Base-by-base conservation (phyloP, 2,329 filamentous ascomycete genomes). In the Coniochaeta ligniaria region DNA sequence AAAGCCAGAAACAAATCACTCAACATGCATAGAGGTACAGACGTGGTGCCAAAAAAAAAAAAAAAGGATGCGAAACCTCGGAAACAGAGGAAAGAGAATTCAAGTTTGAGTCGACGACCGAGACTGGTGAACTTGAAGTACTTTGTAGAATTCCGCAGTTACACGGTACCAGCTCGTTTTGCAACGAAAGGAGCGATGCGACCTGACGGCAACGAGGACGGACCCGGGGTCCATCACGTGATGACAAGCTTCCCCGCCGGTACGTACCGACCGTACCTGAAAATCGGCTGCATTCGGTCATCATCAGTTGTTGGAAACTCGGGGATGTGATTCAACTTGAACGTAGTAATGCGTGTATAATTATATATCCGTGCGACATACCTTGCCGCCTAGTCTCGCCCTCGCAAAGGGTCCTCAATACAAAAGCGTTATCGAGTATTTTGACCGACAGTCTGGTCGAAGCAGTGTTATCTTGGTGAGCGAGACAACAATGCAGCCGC, bases 271-370 rank as follows among this genome's bases (percentile, higher is more conserved):
- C 26, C 6, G 47, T 52, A 52, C 47, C 47, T 52, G 47, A 52
- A 52, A 52, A 52, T 52, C 47, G 43, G 47, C 47, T 52, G 47
- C 47, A 52, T 52, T 26, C 47, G 47, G 47, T 52, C 47, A 28
- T 52, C 22, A n/a, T 52, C 47, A 47, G 43, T 24, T 26, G 12
- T 17, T 52, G 6, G 22, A 22, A 26, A 31, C 24, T 52, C 47
- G 47, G 26, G 47, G 31, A 52, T 47, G 43, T 14, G 43, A 47
- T 47, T 47, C 5, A 47, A 47, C 22, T 47, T 47, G 22, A n/a
- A 31, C 4, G 12, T 28, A n/a, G n/a, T n/a, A n/a, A 28, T 16
- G 22, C 24, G 14, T 52, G 47, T 31, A 52, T n/a, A n/a, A n/a
- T n/a, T n/a, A n/a, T 41, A 52, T 52, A 52, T n/a, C 14, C 14